Conservation (phyloP, 1,139 yeast genomes). For the Meyerozyma elateridarum region DNA sequence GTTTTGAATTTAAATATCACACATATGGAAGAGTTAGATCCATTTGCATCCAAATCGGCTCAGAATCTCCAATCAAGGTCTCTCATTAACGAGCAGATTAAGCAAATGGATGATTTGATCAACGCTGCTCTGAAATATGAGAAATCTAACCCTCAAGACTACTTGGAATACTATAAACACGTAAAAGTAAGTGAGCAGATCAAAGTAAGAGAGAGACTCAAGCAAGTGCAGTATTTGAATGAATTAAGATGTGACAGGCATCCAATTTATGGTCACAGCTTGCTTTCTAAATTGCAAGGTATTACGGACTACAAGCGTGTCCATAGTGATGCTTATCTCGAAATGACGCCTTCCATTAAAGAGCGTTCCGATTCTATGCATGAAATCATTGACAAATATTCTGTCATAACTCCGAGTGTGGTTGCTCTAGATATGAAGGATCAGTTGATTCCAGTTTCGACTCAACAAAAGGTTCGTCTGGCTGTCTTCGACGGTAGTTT, state of each 20-base stretch:
- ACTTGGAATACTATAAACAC: conserved; percentile 58
- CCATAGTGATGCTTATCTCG: conserved; percentile 20
- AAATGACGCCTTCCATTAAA: conserved; percentile 35
- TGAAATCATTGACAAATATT: conserved; percentile 65
- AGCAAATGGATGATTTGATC: conserved; percentile 33
- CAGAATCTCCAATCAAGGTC: conserved; percentile 43
- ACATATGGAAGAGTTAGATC: conserved; percentile 40
- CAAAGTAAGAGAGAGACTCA: conserved; percentile 46
- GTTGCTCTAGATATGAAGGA: conserved; percentile 75
- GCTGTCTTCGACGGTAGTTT: conserved; percentile 39
- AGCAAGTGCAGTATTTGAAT: conserved; percentile 63
- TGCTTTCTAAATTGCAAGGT: conserved; percentile 25
- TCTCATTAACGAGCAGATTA: conserved; percentile 40
- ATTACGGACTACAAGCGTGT: conserved; percentile 9
- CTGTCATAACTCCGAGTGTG: conserved; percentile 84
- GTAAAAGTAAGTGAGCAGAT: conserved; percentile 48
- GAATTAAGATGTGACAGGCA: conserved; percentile 51
- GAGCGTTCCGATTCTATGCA: conserved; percentile 41
- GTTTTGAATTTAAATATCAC: conserved; percentile 61
- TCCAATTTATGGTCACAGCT: conserved; percentile 54
- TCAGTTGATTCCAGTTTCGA: conserved; percentile 41
- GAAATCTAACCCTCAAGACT: conserved; percentile 42
- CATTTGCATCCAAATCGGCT: conserved; percentile 47
- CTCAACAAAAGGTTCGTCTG: conserved; percentile 26
- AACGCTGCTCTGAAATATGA: conserved; percentile 21